Conservation (phyloP, 2,329 filamentous ascomycete genomes). For the Alternaria infectoria region DNA sequence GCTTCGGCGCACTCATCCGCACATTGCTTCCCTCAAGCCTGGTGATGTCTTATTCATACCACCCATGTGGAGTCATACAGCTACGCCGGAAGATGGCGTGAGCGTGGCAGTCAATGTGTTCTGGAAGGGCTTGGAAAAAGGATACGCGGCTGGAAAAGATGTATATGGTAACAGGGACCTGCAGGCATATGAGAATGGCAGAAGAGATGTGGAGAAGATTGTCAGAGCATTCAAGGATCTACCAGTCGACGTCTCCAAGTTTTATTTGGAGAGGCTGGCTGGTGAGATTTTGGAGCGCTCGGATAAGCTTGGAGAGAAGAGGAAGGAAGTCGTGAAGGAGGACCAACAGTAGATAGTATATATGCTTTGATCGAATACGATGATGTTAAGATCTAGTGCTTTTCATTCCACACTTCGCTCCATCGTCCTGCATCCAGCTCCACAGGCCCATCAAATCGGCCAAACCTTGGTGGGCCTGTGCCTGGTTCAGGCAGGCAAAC, state of each 20-base stretch:
- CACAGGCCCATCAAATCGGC: constrained; percentile 67
- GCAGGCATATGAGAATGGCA: constrained; percentile 81
- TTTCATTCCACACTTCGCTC: constrained; percentile 60
- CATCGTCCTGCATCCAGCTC: constrained; percentile 64
- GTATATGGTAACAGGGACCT: constrained; percentile 89
- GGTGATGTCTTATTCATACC: constrained; percentile 84
- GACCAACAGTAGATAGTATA: not conserved
- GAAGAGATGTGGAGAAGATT: constrained; percentile 74
- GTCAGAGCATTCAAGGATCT: constrained; percentile 67
- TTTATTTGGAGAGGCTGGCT: constrained; percentile 76
- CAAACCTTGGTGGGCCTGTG: constrained; percentile 68
- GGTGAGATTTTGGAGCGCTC: constrained; percentile 64
- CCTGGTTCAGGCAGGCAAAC: constrained; percentile 82
- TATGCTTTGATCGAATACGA: not conserved
- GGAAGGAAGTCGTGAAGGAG: not conserved
- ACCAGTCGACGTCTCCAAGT: constrained; percentile 70
- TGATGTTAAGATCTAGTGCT: not conserved
- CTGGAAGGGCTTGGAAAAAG: constrained; percentile 72
- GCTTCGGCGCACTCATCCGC: constrained; percentile 60
- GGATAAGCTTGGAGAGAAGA: constrained; percentile 23
- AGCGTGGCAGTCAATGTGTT: constrained; percentile 91
- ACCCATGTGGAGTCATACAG: constrained; percentile 82
- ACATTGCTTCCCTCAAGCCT: constrained; percentile 69
- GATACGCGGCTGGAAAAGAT: constrained; percentile 77
- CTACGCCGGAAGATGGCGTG: constrained; percentile 58